phyloP scores from a whole-genome alignment of 768 basidiomycete genomes.

The Cyclocybe cylindracea region DNA sequence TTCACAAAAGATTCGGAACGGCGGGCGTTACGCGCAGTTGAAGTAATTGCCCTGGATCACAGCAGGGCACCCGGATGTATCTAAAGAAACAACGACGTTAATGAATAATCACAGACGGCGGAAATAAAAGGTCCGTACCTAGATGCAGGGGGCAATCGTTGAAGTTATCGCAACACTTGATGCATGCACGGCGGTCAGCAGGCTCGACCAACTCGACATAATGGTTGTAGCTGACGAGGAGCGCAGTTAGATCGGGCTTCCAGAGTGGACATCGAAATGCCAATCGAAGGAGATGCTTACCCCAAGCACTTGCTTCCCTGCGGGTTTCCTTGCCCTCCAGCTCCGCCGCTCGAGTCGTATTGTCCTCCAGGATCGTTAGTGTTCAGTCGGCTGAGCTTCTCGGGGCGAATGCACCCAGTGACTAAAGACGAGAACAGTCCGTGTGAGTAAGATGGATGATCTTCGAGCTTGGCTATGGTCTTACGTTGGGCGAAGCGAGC shows the following conservation, averaged over 20 bases:
- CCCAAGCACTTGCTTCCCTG: slow-evolving; percentile 49
- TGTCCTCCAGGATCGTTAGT: slow-evolving; percentile 51
- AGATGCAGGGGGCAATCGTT: slow-evolving; percentile 50
- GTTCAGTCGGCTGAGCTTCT: slow-evolving; percentile 42
- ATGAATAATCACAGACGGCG: background rate
- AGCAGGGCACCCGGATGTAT: slow-evolving; percentile 49
- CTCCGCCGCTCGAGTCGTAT: slow-evolving; percentile 58
- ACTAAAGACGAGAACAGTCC: slow-evolving; percentile 30
- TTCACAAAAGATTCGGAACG: no score
- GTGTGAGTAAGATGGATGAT: background rate
- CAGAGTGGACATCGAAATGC: background rate
- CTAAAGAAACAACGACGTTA: slow-evolving; percentile 21
- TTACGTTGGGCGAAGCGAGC: slow-evolving; percentile 45
- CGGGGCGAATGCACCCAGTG: slow-evolving; percentile 54
- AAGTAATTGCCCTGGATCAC: slow-evolving; percentile 57
- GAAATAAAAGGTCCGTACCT: slow-evolving; percentile 28
- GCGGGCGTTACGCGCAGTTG: slow-evolving; percentile 30
- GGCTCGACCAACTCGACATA: slow-evolving; percentile 62
- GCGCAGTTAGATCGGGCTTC: background rate
- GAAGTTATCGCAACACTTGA: slow-evolving; percentile 57
- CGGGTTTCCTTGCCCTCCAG: slow-evolving; percentile 49
- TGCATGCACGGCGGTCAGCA: slow-evolving; percentile 48
- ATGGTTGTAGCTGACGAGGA: slow-evolving; percentile 45
- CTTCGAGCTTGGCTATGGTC: slow-evolving; percentile 8
- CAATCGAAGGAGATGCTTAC: slow-evolving; percentile 18